Evolutionary conservation across 2,329 filamentous ascomycete species (phyloP), one percentile per base, ranked within the genome.

Genomic region (Metarhizium robertsii): DNA sequence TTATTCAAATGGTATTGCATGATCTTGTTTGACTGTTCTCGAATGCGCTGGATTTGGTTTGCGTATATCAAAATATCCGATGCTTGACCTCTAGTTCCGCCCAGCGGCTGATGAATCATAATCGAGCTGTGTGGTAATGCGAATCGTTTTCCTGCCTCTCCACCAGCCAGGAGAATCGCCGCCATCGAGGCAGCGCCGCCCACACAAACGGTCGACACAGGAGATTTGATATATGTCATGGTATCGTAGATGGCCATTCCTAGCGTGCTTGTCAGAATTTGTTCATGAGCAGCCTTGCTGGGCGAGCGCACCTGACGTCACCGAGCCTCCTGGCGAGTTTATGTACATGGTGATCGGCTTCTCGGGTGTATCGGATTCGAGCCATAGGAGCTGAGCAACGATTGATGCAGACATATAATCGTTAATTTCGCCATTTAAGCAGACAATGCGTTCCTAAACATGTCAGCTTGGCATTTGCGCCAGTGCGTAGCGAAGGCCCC

Each of bases 281-380:
- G 32, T 30, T 14, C 11, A 48, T 29, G 20, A 18, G 20, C 11
- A 30, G 8, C 14, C 18, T 30, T 48, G 13, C 20, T 8, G 32
- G 16, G 40, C 46, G n/a, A 16, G 11, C 67, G 45, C 66, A 80
- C 81, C 83, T 58, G 74, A 74, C 1, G 94, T 92, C 59, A 99
- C 92, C 46, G 88, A 92, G 55, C 94, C 94, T 52, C 94, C 94
- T 0, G 92, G 92, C 0, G 90, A 95, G 75, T 99, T 96, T 71
- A 99, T 99, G 72, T 99, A 99, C 70, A 99, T 88, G 53, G 89
- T 94, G 61, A 99, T 97, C 13, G 91, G 88, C 70, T 96, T 96
- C 55, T 95, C 85, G 3, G 92, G 92, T 66, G 90, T 90, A 67
- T 99, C 94, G 65, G 92, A 94, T 78, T 99, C 95, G 71, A 99